Conservation (phyloP, 2,329 filamentous ascomycete species). For the Venturia oleaginea region DNA sequence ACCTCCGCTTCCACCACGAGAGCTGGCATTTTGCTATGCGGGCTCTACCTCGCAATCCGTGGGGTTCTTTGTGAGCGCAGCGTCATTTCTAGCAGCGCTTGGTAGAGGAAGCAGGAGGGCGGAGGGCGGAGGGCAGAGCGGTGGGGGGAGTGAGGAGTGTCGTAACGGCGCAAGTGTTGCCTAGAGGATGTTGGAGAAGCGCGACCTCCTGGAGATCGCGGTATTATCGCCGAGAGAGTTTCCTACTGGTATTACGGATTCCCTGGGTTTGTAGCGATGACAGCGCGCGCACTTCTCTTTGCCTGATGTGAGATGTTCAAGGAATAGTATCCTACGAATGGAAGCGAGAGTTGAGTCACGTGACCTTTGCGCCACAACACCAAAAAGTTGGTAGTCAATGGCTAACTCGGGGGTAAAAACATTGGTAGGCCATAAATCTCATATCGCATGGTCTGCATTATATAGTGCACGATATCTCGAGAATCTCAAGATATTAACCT, state of each 20-base stretch:
- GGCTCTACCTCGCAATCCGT: conserved; percentile 12
- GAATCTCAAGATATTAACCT: too few relatives aligned
- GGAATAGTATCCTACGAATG: background rate
- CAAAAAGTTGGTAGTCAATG: too few relatives aligned
- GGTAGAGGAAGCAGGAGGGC: background rate
- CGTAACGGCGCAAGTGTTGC: background rate
- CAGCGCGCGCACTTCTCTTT: background rate
- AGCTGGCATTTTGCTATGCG: conserved; percentile 15
- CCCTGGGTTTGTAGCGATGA: background rate
- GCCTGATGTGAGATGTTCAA: background rate
- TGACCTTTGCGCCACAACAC: too few relatives aligned
- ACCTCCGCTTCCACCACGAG: conserved; percentile 17
- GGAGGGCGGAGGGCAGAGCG: background rate
- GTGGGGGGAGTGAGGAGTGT: conserved; percentile 2
- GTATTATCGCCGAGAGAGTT: background rate
- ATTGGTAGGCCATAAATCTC: too few relatives aligned
- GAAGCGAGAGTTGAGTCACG: background rate
- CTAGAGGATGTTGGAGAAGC: background rate
- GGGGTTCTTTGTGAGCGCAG: background rate
- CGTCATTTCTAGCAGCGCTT: conserved; percentile 11
- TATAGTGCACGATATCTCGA: too few relatives aligned
- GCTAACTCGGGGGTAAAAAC: too few relatives aligned
- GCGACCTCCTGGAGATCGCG: background rate
- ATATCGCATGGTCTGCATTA: too few relatives aligned
- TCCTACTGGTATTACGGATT: background rate